These are phyloP conservation scores for Pythium insidiosum DNA, from an alignment of 352 stramenopile genomes.

Conservation along the genomic window DNA sequence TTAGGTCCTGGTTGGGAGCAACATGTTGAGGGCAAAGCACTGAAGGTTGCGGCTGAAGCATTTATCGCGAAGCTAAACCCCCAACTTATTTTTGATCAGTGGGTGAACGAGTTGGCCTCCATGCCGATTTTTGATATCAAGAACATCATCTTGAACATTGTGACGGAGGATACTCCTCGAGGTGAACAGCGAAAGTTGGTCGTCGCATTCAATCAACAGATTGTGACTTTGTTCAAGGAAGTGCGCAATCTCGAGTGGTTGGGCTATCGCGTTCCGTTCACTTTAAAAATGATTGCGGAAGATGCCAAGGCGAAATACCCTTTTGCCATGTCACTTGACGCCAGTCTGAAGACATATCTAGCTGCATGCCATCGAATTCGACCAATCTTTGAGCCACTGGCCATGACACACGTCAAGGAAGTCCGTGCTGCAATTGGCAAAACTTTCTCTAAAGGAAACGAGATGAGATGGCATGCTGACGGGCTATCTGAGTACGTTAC, in stretches of 20 bases:
- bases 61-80: conserved; percentile 86
- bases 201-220: conserved; percentile 96
- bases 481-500: conserved; percentile 82
- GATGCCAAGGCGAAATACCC: conserved; percentile 97
- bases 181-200: conserved; percentile 73
- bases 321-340: conserved; percentile 95
- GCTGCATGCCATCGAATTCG: conserved; percentile 72
- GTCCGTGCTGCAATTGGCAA: conserved; percentile 83
- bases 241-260: conserved; percentile 98
- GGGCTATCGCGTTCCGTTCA: conserved; percentile 95
- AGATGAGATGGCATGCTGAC: conserved; percentile 87
- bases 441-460: conserved; percentile 83
- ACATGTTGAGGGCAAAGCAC: conserved; percentile 93
- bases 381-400: conserved; percentile 75
- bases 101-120: conserved; percentile 89
- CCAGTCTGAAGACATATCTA: conserved; percentile 93
- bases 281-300: conserved; percentile 92
- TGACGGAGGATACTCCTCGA: conserved; percentile 67
- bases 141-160: conserved; percentile 88
- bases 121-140: conserved; percentile 90
- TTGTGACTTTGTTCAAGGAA: conserved; percentile 98
- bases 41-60: conserved; percentile 88
- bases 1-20: conserved; percentile 97
- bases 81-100: conserved; percentile 93
- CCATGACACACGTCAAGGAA: conserved; percentile 67